phyloP scores from a whole-genome alignment of 768 basidiomycete genomes.

The Chiua virens region DNA sequence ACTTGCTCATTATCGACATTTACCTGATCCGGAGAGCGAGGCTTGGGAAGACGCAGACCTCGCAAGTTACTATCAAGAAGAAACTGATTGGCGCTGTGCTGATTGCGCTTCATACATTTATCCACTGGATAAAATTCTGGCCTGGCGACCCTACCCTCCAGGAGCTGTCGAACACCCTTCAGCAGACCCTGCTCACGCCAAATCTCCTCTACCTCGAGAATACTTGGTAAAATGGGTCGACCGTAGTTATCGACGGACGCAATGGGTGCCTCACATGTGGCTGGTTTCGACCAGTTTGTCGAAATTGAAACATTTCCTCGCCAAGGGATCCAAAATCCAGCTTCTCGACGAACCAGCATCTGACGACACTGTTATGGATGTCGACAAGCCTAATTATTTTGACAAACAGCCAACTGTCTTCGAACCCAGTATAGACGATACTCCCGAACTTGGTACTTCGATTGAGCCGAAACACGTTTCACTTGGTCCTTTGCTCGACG shows the following conservation, averaged over 20 bases:
- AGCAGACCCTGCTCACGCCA: conserved; percentile 49
- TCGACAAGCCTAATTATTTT: conserved; percentile 26
- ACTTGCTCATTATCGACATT: conserved; percentile 76
- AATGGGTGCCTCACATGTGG: conserved; percentile 97
- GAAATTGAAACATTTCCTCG: conserved; percentile 78
- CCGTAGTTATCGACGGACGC: conserved; percentile 71
- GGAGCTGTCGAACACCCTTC: conserved; percentile 55
- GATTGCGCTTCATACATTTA: conserved; percentile 77
- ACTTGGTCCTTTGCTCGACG: conserved; percentile 57
- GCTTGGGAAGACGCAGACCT: conserved; percentile 40
- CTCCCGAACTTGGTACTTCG: conserved; percentile 31
- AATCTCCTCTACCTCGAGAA: conserved; percentile 72
- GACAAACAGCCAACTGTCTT: conserved; percentile 31
- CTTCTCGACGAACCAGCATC: conserved; percentile 52
- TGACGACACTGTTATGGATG: conserved; percentile 23
- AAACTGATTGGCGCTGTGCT: conserved; percentile 63
- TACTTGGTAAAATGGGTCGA: conserved; percentile 91
- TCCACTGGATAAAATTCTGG: conserved; percentile 79
- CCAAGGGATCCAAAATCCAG: conserved; percentile 64
- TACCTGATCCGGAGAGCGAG: conserved; percentile 47
- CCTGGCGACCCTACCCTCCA: conserved; percentile 83
- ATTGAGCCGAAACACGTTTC: conserved; percentile 29
- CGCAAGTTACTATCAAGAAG: conserved; percentile 61
- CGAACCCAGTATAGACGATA: conserved; percentile 41
- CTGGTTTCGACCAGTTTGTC: conserved; percentile 61